Evolutionary conservation across 768 basidiomycete genomes (phyloP).

Genomic region (Leccinum arenicola): DNA sequence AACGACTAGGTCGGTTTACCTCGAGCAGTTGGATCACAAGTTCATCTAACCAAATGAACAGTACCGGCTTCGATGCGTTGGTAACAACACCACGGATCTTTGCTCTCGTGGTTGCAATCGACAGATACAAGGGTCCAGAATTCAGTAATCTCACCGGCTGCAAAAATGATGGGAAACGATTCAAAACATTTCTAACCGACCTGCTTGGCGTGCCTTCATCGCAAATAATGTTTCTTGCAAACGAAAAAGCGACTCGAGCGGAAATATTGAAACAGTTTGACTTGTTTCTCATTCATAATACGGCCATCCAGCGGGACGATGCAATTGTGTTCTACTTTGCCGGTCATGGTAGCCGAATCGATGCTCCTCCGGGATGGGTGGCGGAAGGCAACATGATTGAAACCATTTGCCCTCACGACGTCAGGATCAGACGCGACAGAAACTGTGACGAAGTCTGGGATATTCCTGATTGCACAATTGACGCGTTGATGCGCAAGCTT

Average conservation of each 20-base stretch:
- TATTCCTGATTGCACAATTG: conserved; percentile 17
- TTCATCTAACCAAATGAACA: neutral
- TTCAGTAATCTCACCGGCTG: conserved; percentile 7
- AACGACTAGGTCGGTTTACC: conserved; percentile 4
- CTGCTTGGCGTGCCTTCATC: conserved; percentile 13
- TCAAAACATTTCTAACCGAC: conserved; percentile 8
- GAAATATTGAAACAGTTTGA: conserved; percentile 7
- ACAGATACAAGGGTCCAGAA: neutral
- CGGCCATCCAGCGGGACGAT: conserved; percentile 11
- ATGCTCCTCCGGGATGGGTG: conserved; percentile 19
- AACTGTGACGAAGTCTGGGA: neutral
- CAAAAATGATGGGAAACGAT: conserved; percentile 16
- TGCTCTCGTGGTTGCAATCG: conserved; percentile 17
- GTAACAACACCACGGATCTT: conserved; percentile 13
- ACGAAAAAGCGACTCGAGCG: conserved; percentile 12
- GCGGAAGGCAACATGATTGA: conserved; percentile 14
- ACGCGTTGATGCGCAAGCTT: conserved; percentile 11
- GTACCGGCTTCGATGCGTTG: neutral
- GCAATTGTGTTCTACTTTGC: conserved; percentile 20
- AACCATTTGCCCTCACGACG: conserved; percentile 14
- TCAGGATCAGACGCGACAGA: neutral
- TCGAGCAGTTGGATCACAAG: neutral
- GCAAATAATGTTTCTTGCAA: conserved; percentile 14
- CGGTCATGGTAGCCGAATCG: conserved; percentile 11
- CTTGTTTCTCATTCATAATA: conserved; percentile 11